Evolutionary conservation across 2,329 filamentous ascomycete species (phyloP).

Genomic region (Sphaerulina populicola): DNA sequence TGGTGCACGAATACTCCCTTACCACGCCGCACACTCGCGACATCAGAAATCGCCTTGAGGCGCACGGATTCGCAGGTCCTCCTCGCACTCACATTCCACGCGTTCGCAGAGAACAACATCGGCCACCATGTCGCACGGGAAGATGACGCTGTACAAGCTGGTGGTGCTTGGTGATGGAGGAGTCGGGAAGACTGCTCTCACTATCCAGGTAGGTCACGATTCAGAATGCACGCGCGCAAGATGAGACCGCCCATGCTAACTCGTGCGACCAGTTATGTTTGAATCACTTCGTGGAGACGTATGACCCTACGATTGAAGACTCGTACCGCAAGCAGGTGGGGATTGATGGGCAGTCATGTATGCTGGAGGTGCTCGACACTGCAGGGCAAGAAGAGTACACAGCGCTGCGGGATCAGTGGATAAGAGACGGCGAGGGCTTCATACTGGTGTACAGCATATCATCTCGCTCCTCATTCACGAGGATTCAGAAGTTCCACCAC

Average conservation of each 20-base stretch:
- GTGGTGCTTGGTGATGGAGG: constrained; percentile 97
- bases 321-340: constrained; percentile 64
- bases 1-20: constrained; percentile 9
- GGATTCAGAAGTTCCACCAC: constrained; percentile 91
- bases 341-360: constrained; percentile 90
- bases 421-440: constrained; percentile 93
- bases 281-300: constrained; percentile 96
- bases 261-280: constrained; percentile 64
- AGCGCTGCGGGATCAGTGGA: constrained; percentile 94
- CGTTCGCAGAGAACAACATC: constrained; percentile 2
- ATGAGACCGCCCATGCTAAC: constrained; percentile 9
- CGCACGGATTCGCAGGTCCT: background rate
- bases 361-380: constrained; percentile 95
- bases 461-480: constrained; percentile 85
- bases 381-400: constrained; percentile 98
- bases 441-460: constrained; percentile 98
- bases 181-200: constrained; percentile 98
- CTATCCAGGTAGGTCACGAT: constrained; percentile 57
- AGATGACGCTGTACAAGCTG: constrained; percentile 62
- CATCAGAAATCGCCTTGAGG: constrained; percentile 12
- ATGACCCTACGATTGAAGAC: constrained; percentile 61
- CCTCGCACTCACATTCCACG: constrained; percentile 14
- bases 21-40: constrained; percentile 6
- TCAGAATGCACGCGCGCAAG: background rate
- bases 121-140: constrained; percentile 31